Evolutionary conservation across 768 basidiomycete species (phyloP), one percentile per base, ranked within the genome.

Genomic region (Chlorophyllum brunneum): DNA sequence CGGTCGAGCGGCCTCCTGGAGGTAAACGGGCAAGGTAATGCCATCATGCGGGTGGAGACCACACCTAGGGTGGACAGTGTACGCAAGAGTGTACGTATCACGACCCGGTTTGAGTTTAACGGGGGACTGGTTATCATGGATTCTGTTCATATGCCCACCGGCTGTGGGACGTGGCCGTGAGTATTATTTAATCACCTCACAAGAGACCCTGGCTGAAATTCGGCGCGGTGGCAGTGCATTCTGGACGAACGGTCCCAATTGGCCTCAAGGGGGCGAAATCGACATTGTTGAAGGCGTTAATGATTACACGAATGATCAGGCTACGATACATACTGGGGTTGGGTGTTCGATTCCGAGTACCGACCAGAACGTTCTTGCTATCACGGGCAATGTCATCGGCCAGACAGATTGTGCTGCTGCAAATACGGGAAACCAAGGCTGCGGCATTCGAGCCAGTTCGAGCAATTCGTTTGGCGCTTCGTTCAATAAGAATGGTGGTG

Each of bases 21-120:
- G 11, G 74, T 93, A 61, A 94, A 91, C 61, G 56, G 61, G 20
- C 76, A 74, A 8, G 89, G 90, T 18, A 80, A 92, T 67, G 90
- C 87, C 15, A 68, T 97, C 51, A 95, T 98, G 92, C 74, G 81
- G 29, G 85, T 95, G 22, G 92, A 95, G 63, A 94, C 89, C 5
- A 95, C 92, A 4, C 75, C 81, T 8, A 77, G 68, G 15, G 86
- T 94, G 27, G 61, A 77, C n/a, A 78, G 65, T 34, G 86, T 78
- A 48, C 81, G 94, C 54, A 77, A 82, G 66, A 86, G 87, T 57
- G 77, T 95, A 33, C 84, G 94, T 56, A 86, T 98, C 58, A 83
- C 81, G 42, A 82, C 86, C 0, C 63, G 82, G 24, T 65, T 71
- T 46, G 67, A 70, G 2, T 87, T 80, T 61, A 86, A 78, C 29